These are phyloP conservation scores for Daldinia sp. DNA, from an alignment of 2,329 filamentous ascomycete species.

Conservation along the genomic window DNA sequence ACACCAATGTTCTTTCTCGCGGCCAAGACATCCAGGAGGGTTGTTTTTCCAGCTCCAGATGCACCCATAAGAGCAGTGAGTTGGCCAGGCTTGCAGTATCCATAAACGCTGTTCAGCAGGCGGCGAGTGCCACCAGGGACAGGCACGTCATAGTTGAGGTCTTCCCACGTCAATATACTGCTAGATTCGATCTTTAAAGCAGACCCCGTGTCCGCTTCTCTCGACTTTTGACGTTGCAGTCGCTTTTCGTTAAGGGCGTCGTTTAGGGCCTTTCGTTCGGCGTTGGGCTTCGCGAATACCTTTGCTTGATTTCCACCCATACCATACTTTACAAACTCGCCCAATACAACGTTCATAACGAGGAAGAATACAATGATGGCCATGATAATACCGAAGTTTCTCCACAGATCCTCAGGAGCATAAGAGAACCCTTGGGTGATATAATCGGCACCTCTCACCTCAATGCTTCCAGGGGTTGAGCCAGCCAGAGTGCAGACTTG, in stretches of 20 bases:
- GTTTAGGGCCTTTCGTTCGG: conserved; percentile 75
- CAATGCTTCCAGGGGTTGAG: conserved; percentile 21
- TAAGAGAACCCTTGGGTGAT: conserved; percentile 29
- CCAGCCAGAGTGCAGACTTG: conserved; percentile 43
- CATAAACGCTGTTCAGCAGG: conserved; percentile 68
- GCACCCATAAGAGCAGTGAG: conserved; percentile 85
- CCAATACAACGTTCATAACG: conserved; percentile 78
- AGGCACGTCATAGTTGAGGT: conserved; percentile 81
- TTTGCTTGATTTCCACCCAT: conserved; percentile 85
- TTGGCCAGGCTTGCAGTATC: conserved; percentile 81
- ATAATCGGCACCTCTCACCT: conserved; percentile 34
- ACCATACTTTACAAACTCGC: conserved; percentile 82
- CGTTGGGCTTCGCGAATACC: conserved; percentile 78
- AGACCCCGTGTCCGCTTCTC: conserved; percentile 58
- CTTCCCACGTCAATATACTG: conserved; percentile 86
- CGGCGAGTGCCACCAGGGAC: conserved; percentile 67
- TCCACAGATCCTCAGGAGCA: conserved; percentile 45
- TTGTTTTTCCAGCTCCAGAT: conserved; percentile 89
- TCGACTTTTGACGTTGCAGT: conserved; percentile 64
- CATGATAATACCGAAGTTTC: conserved; percentile 85
- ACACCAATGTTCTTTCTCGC: conserved; percentile 72
- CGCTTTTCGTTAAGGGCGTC: conserved; percentile 70
- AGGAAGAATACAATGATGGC: conserved; percentile 82
- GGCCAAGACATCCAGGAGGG: conserved; percentile 80
- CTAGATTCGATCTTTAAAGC: conserved; percentile 70